Evolutionary conservation across 805 yeast species (phyloP), one percentile per base, ranked within the genome.

Genomic region (Ogataea saltuana): DNA sequence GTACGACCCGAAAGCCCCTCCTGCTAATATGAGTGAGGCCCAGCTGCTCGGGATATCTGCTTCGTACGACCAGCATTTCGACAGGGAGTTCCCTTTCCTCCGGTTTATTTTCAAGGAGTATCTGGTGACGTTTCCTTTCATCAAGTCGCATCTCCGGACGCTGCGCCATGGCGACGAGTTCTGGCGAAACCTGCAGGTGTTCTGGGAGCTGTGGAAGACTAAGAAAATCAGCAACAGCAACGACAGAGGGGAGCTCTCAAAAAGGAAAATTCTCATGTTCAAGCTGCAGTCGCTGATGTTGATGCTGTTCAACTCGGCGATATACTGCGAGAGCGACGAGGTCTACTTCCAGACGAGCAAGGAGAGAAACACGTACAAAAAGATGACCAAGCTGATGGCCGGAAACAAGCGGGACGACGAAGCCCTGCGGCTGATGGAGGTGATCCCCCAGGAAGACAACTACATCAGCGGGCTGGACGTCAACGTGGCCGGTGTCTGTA

Each of bases 111-210:
- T 90, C 59, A 61, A 70, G 37, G 68, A 78, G 33, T 83, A 82
- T 46, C 63, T 90, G 3, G 69, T 72, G 40, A 77, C 83, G 1
- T 84, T 91, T 54, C 98, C 99, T 0, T 83, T 89, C 56, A 68
- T 93, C 23, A 72, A 76, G 33, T 74, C 75, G 32, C 78, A 79
- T 39, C 46, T 64, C 42, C 44, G 49, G 18, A 30, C 38, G 1
- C 41, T 46, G 29, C 40, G 39, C 5, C 46, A 51, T 16, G 50
- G 51, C 22, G 50, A 53, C 21, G 48, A 41, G 13, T 87, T 91
- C 56, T 91, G 97, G 97, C 78, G 78, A 34, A 82, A 83, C 36
- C 81, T 89, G 0, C 97, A 90, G 64, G 81, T 82, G 19, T 88
- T 90, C 56, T 77, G 84, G 56, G 95, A 89, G 58, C 76, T 83